phyloP scores from a whole-genome alignment of 164 flowering plant species.

The Vitis riparia region DNA sequence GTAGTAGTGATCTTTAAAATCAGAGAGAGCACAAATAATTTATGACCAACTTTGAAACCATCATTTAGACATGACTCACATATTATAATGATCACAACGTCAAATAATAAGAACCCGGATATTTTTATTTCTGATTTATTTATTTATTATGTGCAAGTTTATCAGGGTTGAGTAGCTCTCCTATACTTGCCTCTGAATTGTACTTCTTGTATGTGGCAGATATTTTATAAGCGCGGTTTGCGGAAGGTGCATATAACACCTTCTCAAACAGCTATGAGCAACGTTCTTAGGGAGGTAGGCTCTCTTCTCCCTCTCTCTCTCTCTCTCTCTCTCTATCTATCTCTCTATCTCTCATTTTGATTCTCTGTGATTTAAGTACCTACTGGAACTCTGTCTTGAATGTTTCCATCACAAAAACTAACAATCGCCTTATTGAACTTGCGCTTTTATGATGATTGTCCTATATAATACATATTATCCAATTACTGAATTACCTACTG shows the following conservation, averaged over 20 bases:
- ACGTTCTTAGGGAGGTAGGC: constrained; percentile 2
- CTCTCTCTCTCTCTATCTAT: not conserved
- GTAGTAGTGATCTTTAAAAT: no score
- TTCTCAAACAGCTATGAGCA: not conserved
- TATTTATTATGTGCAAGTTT: no score
- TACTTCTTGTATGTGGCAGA: not conserved
- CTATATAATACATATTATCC: not conserved
- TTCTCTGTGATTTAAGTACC: not conserved
- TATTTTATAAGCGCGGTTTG: not conserved
- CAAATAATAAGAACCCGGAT: no score
- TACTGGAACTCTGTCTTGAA: not conserved
- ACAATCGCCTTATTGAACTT: not conserved
- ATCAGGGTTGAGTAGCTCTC: not conserved
- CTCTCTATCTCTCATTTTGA: not conserved
- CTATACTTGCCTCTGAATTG: not conserved
- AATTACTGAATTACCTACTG: not conserved
- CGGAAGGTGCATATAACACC: not conserved
- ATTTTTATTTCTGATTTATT: no score
- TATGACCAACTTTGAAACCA: no score
- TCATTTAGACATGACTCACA: no score
- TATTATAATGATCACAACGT: no score
- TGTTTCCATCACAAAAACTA: not conserved
- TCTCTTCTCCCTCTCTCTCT: not conserved
- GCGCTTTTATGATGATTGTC: not conserved
- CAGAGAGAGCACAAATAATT: no score